These are phyloP conservation scores for Torrubiella hemipterigena DNA, from an alignment of 2,329 filamentous ascomycete genomes.

Conservation along the genomic window DNA sequence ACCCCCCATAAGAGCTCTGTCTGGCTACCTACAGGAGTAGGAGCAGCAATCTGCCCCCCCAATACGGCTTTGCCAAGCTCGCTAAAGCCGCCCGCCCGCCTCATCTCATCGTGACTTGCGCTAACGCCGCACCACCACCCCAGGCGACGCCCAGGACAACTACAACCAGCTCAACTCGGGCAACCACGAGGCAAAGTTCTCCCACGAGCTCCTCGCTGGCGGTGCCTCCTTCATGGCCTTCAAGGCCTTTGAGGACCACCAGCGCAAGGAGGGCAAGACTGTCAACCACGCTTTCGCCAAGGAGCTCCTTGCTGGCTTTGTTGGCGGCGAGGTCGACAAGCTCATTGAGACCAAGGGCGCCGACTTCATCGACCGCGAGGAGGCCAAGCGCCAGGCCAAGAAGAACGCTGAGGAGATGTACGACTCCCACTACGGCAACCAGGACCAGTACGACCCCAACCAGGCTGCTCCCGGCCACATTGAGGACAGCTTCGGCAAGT, in stretches of 20 bases:
- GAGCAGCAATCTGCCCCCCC: neutral
- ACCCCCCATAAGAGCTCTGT: no score
- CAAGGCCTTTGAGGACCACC: conserved; percentile 67
- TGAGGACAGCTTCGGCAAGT: conserved; percentile 2
- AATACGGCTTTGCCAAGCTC: conserved; percentile 5
- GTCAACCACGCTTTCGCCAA: conserved; percentile 68
- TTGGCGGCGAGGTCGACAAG: conserved; percentile 65
- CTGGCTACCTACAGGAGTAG: no score
- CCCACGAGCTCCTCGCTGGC: conserved; percentile 64
- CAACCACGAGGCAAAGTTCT: conserved; percentile 48
- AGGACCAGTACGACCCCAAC: conserved; percentile 40
- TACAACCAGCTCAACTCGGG: conserved; percentile 27
- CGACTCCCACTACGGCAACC: conserved; percentile 45
- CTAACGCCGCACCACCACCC: neutral
- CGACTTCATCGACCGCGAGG: conserved; percentile 43
- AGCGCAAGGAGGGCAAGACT: conserved; percentile 52
- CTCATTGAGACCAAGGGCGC: conserved; percentile 61
- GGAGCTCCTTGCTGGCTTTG: conserved; percentile 61
- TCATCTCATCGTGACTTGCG: neutral
- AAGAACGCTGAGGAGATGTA: conserved; percentile 48
- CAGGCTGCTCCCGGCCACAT: conserved; percentile 3
- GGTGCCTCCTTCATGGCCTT: conserved; percentile 70
- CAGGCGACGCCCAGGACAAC: conserved; percentile 6
- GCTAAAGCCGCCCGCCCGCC: neutral
- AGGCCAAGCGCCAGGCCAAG: conserved; percentile 46